These are phyloP conservation scores for Pyricularia grisea DNA, from an alignment of 2,329 filamentous ascomycete genomes.

Conservation along the genomic window DNA sequence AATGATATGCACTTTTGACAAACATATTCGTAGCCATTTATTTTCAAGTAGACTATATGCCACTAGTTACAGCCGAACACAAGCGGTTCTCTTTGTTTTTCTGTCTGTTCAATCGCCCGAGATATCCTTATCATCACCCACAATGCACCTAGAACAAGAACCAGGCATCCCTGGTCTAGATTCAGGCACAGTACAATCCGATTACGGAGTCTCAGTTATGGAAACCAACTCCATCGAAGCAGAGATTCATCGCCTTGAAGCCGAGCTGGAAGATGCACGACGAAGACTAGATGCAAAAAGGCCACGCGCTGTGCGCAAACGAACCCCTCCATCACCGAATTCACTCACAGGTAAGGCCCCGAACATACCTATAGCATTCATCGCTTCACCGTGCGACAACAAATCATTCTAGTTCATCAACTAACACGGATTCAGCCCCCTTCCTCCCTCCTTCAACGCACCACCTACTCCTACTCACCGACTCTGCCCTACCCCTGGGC, in stretches of 20 bases:
- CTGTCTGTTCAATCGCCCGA: neutral
- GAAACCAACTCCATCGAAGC: neutral
- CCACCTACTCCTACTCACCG: conserved; percentile 66
- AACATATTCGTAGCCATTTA: neutral
- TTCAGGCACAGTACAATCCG: neutral
- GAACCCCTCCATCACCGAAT: neutral
- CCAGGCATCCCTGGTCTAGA: neutral
- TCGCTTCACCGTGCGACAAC: neutral
- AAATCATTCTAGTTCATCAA: neutral
- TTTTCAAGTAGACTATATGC: neutral
- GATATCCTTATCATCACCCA: neutral
- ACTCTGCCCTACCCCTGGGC: conserved; percentile 72
- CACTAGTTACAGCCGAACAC: neutral
- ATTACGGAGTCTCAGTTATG: neutral
- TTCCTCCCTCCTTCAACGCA: conserved; percentile 33
- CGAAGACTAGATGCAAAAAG: conserved; percentile 18
- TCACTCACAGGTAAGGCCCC: neutral
- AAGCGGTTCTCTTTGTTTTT: no score
- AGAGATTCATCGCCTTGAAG: conserved; percentile 33
- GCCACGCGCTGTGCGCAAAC: neutral
- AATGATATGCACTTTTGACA: neutral
- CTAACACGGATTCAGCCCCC: conserved; percentile 4
- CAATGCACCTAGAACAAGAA: neutral
- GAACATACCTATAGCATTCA: neutral
- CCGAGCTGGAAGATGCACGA: conserved; percentile 31